These are phyloP conservation scores for Leucaena leucocephala DNA, from an alignment of 306 rosid genomes.

Conservation along the genomic window DNA sequence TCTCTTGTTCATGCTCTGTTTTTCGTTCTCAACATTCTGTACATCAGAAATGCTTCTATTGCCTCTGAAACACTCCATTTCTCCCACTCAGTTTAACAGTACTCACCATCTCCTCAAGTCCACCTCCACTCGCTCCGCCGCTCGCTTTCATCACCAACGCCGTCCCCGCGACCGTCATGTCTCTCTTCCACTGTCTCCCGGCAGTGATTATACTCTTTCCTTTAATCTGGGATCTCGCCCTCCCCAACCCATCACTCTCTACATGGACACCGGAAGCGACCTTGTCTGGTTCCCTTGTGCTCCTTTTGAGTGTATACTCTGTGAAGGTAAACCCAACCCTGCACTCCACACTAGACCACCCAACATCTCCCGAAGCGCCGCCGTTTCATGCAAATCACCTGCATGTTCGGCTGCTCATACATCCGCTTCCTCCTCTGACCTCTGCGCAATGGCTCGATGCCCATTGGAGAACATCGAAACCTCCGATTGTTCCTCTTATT, in stretches of 20 bases:
- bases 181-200: conserved; percentile 83
- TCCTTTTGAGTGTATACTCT: conserved; percentile 89
- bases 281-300: conserved; percentile 95
- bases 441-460: conserved; percentile 84
- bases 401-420: conserved; percentile 80
- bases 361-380: conserved; percentile 42
- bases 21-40: conserved; percentile 30
- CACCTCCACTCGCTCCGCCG: conserved; percentile 60
- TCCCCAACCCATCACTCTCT: conserved; percentile 69
- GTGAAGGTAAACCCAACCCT: conserved; percentile 74
- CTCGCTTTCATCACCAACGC: conserved; percentile 60
- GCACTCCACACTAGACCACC: conserved; percentile 40
- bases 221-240: conserved; percentile 58
- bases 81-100: conserved; percentile 62
- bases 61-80: conserved; percentile 68
- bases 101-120: conserved; percentile 81
- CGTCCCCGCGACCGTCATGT: conserved; percentile 42
- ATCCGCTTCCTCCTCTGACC: conserved; percentile 55
- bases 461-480: conserved; percentile 75
- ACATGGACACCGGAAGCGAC: conserved; percentile 98
- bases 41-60: conserved; percentile 45
- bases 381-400: conserved; percentile 65
- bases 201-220: conserved; percentile 86
- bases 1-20: conserved; percentile 53
- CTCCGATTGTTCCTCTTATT: conserved; percentile 61